phyloP scores from a whole-genome alignment of 768 basidiomycete species.

The Boletellus ananas region DNA sequence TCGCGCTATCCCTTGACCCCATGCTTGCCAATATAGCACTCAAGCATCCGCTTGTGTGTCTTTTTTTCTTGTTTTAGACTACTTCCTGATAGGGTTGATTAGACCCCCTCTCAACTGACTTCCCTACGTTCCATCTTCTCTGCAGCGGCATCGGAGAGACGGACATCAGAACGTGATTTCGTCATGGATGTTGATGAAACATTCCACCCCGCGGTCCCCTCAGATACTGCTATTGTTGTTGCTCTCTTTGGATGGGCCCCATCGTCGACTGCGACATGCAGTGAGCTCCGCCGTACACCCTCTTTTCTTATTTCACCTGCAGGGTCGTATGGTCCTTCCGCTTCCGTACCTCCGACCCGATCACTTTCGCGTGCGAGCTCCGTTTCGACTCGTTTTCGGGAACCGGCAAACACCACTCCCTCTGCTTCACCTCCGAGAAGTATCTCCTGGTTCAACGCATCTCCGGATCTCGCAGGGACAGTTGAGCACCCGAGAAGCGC shows the following conservation, averaged over 20 bases:
- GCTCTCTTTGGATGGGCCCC: slow-evolving; percentile 50
- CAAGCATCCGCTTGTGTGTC: slow-evolving; percentile 70
- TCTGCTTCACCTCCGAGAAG: slow-evolving; percentile 20
- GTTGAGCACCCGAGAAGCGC: slow-evolving; percentile 7
- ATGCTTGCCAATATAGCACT: slow-evolving; percentile 52
- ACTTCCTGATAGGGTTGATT: slow-evolving; percentile 9
- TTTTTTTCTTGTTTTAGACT: not conserved
- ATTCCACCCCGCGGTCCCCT: slow-evolving; percentile 22
- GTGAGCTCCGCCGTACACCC: slow-evolving; percentile 9
- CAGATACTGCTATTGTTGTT: slow-evolving; percentile 38
- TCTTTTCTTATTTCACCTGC: slow-evolving; percentile 25
- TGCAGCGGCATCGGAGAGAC: slow-evolving; percentile 24
- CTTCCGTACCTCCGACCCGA: slow-evolving; percentile 30
- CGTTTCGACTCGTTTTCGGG: slow-evolving; percentile 21
- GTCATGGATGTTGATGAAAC: slow-evolving; percentile 10
- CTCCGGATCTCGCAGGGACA: slow-evolving; percentile 11
- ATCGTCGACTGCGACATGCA: slow-evolving; percentile 25
- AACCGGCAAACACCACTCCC: slow-evolving; percentile 17
- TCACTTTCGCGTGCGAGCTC: slow-evolving; percentile 32
- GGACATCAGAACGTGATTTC: slow-evolving; percentile 27
- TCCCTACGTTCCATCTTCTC: slow-evolving; percentile 48
- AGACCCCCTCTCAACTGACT: slow-evolving; percentile 59
- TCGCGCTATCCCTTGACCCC: slow-evolving; percentile 51
- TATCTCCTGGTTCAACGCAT: slow-evolving; percentile 13
- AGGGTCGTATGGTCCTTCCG: slow-evolving; percentile 27